phyloP scores from a whole-genome alignment of 352 stramenopile genomes.

The Phytophthora foliorum region DNA sequence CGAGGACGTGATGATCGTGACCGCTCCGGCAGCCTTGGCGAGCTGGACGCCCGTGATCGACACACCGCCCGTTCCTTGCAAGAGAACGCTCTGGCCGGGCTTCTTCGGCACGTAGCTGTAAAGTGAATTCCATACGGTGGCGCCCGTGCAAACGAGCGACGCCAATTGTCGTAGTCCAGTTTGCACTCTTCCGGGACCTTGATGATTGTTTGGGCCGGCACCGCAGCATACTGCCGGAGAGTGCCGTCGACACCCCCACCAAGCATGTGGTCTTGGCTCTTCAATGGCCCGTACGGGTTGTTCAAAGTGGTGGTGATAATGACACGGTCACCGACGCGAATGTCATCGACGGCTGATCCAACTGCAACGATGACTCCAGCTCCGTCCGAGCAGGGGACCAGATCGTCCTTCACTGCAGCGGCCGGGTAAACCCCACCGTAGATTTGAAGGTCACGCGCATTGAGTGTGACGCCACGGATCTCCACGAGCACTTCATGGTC shows the following conservation, averaged over 20 bases:
- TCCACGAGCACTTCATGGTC: constrained; percentile 39
- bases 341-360: constrained; percentile 22
- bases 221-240: constrained; percentile 35
- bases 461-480: constrained; percentile 38
- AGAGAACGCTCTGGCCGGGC: constrained; percentile 27
- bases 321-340: constrained; percentile 35
- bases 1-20: constrained; percentile 46
- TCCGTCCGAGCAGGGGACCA: constrained; percentile 37
- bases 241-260: constrained; percentile 40
- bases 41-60: constrained; percentile 41
- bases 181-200: constrained; percentile 36
- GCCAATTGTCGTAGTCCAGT: constrained; percentile 35
- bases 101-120: constrained; percentile 37
- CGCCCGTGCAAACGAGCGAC: constrained; percentile 37
- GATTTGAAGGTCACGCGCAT: constrained; percentile 34
- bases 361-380: constrained; percentile 34
- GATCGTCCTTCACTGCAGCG: constrained; percentile 27
- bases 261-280: constrained; percentile 23
- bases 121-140: constrained; percentile 43
- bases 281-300: constrained; percentile 34
- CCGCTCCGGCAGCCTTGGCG: constrained; percentile 42
- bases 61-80: constrained; percentile 36
- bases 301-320: constrained; percentile 40
- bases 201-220: constrained; percentile 33
- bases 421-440: constrained; percentile 27